Percentiles rank a stretch among this genome's conserved stretches.
Evolutionary conservation across 2,329 filamentous ascomycete genomes (phyloP).

Genomic region (Botrytis deweyae): DNA sequence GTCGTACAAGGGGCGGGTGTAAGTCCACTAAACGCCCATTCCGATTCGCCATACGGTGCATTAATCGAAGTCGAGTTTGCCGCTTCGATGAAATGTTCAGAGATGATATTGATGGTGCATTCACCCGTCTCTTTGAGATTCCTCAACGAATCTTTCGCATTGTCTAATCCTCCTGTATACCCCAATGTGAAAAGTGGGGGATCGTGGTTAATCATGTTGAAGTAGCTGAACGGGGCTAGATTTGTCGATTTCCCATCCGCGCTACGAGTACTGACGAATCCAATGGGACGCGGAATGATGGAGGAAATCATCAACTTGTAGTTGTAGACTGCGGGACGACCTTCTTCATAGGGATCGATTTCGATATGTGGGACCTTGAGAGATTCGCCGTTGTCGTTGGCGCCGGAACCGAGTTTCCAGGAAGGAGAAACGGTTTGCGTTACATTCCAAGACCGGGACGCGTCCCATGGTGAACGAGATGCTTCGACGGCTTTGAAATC

Average conservation of each 20-base stretch:
- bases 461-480: constrained; percentile 61
- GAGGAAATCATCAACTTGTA: constrained; percentile 90
- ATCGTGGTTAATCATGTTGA: constrained; percentile 80
- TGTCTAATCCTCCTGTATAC: constrained; percentile 45
- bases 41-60: constrained; percentile 70
- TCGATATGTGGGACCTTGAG: constrained; percentile 60
- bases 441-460: constrained; percentile 49
- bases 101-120: constrained; percentile 85
- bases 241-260: constrained; percentile 67
- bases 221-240: constrained; percentile 85
- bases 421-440: constrained; percentile 63
- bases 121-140: constrained; percentile 72
- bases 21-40: constrained; percentile 78
- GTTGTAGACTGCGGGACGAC: constrained; percentile 68
- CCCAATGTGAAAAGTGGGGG: constrained; percentile 76
- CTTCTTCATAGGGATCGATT: constrained; percentile 77
- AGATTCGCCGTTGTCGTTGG: constrained; percentile 52
- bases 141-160: constrained; percentile 74
- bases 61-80: constrained; percentile 81
- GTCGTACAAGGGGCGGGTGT: constrained; percentile 65
- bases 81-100: constrained; percentile 80
- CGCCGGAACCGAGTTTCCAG: constrained; percentile 66
- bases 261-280: constrained; percentile 56
- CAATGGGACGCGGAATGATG: constrained; percentile 80
- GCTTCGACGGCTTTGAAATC: constrained; percentile 74